Base-by-base conservation (phyloP, 1,284 basidiomycete species). In the Apiotrichum brassicae region DNA sequence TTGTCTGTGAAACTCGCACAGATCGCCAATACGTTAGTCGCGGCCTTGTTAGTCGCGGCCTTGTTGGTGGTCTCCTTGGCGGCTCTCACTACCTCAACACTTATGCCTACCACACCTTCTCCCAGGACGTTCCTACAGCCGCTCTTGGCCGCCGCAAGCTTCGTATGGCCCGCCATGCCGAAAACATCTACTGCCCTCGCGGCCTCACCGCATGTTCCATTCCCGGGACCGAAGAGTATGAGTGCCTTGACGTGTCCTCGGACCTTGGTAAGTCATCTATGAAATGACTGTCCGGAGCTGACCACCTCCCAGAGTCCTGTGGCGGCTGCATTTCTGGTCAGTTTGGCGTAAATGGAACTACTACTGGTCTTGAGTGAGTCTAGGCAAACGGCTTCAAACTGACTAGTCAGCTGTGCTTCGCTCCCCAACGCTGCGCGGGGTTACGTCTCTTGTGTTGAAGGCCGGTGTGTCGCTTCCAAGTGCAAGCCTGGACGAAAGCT, bases 391-490 rank as follows among this genome's bases (percentile, higher is more conserved):
- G 18, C 24, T n/a, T n/a, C 26, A 28, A 12, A 30, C 37, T 18
- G 28, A 42, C 44, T 36, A 18, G 9, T 37, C 40, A 56, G 49
- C 54, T 59, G 57, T 46, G 35, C 53, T 2, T 14, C 42, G 18
- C 11, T 54, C 4, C 45, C 52, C 4, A 51, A 55, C 20, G 43
- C 51, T 25, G 26, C 53, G 16, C 20, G 40, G n/a, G 50, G 55
- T 23, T 48, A 38, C 6, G 50, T 54, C 23, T 54, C 54, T 19
- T 59, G 58, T 44, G 12, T 38, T 8, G 8, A 11, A 14, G 54
- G 55, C 37, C 5, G 47, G 25, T 59, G 58, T 43, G 37, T 42
- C 4, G 48, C 46, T 26, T 22, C 34, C 7, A 33, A 23, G 14
- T 59, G 55, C 53, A 40, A 22, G 28, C 22, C 36, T 3, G 50